Evolutionary conservation across 2,329 filamentous ascomycete species (phyloP).

Genomic region (Parasarocladium wereldwijsianum): DNA sequence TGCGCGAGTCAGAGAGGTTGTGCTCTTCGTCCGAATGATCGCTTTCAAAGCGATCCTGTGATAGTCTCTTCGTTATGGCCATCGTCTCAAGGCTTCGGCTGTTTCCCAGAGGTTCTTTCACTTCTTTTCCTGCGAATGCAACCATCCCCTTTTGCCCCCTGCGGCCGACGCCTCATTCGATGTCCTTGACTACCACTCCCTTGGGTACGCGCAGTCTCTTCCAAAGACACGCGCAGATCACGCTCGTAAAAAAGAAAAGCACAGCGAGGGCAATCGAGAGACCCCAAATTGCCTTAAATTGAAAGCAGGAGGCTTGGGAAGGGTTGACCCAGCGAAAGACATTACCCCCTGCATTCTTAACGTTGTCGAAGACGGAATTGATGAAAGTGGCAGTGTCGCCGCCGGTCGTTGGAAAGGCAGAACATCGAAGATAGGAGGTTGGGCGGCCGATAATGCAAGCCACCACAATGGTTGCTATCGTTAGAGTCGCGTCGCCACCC

Average conservation of each 20-base stretch:
- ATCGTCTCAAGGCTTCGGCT: conserved; percentile 21
- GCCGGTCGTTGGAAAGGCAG: conserved; percentile 25
- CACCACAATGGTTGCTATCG: conserved; percentile 66
- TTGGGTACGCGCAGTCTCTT: conserved; percentile 33
- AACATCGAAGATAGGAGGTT: conserved; percentile 64
- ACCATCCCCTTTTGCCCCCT: conserved; percentile 12
- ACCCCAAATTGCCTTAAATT: conserved; percentile 82
- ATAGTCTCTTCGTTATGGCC: conserved; percentile 15
- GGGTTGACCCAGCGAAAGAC: conserved; percentile 32
- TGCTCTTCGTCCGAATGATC: conserved; percentile 10
- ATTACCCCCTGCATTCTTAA: conserved; percentile 17
- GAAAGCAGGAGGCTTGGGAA: conserved; percentile 53
- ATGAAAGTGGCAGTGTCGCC: conserved; percentile 28
- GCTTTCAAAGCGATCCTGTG: conserved; percentile 15
- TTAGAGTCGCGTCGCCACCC: conserved; percentile 50
- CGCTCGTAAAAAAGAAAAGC: conserved; percentile 48
- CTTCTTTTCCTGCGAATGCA: no score
- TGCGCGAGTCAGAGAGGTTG: conserved; percentile 8
- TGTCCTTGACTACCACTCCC: conserved; percentile 25
- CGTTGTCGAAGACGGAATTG: conserved; percentile 25
- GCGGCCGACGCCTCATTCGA: conserved; percentile 36
- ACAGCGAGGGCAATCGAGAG: conserved; percentile 66
- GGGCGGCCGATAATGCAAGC: conserved; percentile 67
- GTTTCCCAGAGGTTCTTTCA: no score
- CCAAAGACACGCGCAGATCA: conserved; percentile 47